Evolutionary conservation across 2,329 filamentous ascomycete genomes (phyloP), one percentile per base, ranked within the genome.

Genomic region (Aureobasidium sp.): DNA sequence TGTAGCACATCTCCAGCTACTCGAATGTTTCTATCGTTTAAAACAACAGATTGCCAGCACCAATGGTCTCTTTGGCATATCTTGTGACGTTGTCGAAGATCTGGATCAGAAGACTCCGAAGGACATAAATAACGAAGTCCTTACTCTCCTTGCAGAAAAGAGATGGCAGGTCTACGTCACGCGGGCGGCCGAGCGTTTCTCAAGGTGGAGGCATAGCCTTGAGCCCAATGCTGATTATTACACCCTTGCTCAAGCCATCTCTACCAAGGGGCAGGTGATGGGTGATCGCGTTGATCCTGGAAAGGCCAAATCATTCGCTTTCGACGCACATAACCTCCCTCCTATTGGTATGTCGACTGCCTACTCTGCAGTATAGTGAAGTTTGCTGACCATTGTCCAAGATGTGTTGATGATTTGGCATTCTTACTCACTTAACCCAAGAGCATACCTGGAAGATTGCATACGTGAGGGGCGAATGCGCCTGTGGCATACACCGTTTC

Each of bases 391-490:
- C 43, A 76, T 79, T 20, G 25, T 16, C 10, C 76, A n/a, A 84
- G 92, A 95, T 77, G 87, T 95, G 0, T 77, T 94, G 25, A 92
- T 95, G 90, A 89, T 95, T 0, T 93, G 91, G 90, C 93, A 95
- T 76, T 82, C 91, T 0, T 92, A 93, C 72, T 91, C 93, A 87
- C 86, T 95, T 4, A 95, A 94, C 70, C 93, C 93, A 0, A 83
- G 90, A 47, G 82, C 81, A n/a, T 95, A 90, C 73, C 85, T 94
- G 5, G 91, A 95, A 72, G 93, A 95, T 74, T 90, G 89, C 72
- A 80, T 94, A 64, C 85, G 91, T 10, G 78, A 82, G 33, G 88
- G 87, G 0, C 81, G 82, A 65, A 80, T 85, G 33, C 75, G 87
- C 3, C 71, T 85, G 5, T 94, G 91, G 90, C 79, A 81, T 1